These are phyloP conservation scores for Rusavskia elegans DNA, from an alignment of 495 filamentous ascomycete species.

Conservation along the genomic window DNA sequence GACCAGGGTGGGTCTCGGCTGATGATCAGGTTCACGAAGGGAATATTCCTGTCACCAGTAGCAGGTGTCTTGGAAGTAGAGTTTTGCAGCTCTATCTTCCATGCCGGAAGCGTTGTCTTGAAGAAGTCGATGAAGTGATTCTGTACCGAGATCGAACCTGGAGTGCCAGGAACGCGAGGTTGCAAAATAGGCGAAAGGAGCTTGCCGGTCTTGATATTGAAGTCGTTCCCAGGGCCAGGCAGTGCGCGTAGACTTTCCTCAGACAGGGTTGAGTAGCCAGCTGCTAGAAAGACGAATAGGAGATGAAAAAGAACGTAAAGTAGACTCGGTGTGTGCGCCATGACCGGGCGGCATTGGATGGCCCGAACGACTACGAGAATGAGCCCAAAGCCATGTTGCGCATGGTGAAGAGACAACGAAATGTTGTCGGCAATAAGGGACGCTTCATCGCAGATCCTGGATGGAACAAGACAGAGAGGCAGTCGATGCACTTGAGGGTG, in stretches of 20 bases:
- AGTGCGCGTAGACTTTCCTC: constrained; percentile 51
- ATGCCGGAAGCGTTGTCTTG: constrained; percentile 49
- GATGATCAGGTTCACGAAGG: constrained; percentile 76
- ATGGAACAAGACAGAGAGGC: no score
- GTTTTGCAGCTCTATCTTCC: constrained; percentile 73
- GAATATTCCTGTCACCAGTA: constrained; percentile 49
- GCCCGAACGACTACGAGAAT: no score
- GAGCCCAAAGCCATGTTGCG: no score
- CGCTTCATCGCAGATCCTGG: no score
- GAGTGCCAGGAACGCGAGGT: constrained; percentile 76
- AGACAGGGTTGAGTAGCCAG: constrained; percentile 59
- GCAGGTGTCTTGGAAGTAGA: constrained; percentile 67
- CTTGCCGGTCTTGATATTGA: constrained; percentile 57
- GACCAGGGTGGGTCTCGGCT: constrained; percentile 83
- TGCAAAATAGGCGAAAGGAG: constrained; percentile 83
- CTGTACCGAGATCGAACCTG: constrained; percentile 56
- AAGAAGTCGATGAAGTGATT: constrained; percentile 79
- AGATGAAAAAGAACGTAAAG: constrained; percentile 4
- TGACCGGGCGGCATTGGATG: no score
- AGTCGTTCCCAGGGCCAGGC: constrained; percentile 56
- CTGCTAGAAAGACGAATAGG: constrained; percentile 19
- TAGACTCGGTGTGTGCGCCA: no score
- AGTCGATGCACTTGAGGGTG: no score
- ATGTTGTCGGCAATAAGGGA: no score
- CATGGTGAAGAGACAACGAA: no score